Evolutionary conservation across 192 early-diverging fungal species (phyloP), one percentile per base, ranked within the genome.

Genomic region (Diversispora epigaea): DNA sequence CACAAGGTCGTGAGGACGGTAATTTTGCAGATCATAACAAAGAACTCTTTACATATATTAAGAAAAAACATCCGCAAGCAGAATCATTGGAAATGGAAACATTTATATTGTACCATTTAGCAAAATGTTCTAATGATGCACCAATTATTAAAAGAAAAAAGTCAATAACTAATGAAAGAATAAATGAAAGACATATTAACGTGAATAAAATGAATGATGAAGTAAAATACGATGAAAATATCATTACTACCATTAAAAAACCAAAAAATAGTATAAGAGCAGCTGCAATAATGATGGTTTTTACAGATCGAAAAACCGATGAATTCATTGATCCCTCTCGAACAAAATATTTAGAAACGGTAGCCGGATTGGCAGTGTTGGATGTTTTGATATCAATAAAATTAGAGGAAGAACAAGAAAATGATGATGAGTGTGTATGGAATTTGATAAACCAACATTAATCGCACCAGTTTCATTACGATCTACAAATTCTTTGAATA

Each of bases 11-110:
- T 4, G 65, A 77, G 3, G 91, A 93, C 47, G 73, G 78, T 5
- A 84, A 83, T 43, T 96, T 96, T 80, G 82, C 84, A 76, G 96
- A 98, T 73, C 82, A 82, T 39, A 98, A 98, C 82, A 73, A 86
- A 4, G 49, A 78, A 0, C 78, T 98, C 10, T 66, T 98, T 15
- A 66, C 73, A 1, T 47, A 79, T 19, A 73, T 94, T 46, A 21
- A 70, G 14, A 62, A 68, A 4, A 65, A 73, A 62, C 80, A 88
- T 68, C 91, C 91, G 52, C 73, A 77, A 12, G 84, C 84, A 4
- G 66, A 84, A 44, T 84, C 84, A 0, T 75, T 97, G 17, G 94
- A 97, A 78, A 97, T 97, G 96, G 96, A 97, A 82, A 87, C 88
- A 0, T 92, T 88, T 69, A 90, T 89, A 85, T 73, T 98, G 62